These are phyloP conservation scores for Atalantia buxifolia DNA, from an alignment of 345 rosid species.

Conservation along the genomic window DNA sequence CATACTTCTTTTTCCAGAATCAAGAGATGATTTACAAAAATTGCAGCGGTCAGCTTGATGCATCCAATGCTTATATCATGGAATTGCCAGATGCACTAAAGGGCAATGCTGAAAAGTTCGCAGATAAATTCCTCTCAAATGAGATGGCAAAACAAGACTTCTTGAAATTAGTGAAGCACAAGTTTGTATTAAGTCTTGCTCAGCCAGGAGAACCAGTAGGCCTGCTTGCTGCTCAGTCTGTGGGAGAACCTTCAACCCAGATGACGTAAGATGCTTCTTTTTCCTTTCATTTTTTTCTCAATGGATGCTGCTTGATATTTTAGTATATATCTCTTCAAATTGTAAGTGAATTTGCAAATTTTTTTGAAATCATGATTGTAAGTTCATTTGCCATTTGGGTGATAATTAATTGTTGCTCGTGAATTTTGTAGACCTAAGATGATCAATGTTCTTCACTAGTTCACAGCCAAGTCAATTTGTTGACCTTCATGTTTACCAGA, in stretches of 20 bases:
- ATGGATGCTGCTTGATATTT: background rate
- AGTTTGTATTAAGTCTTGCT: constrained; percentile 80
- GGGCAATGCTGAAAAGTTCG: constrained; percentile 56
- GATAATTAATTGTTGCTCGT: background rate
- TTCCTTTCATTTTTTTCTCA: constrained; percentile 9
- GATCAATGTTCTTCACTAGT: background rate
- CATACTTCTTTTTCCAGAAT: constrained; percentile 50
- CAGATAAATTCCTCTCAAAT: constrained; percentile 38
- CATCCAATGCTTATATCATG: constrained; percentile 47
- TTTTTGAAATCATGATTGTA: background rate
- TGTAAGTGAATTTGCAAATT: background rate
- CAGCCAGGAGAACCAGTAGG: constrained; percentile 99
- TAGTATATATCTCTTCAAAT: background rate
- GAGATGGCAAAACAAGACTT: constrained; percentile 44
- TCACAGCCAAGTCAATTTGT: background rate
- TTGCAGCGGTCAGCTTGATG: constrained; percentile 34
- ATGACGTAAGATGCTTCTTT: constrained; percentile 76
- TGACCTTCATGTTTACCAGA: background rate
- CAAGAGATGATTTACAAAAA: constrained; percentile 52
- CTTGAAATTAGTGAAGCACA: constrained; percentile 59
- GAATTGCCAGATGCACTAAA: constrained; percentile 63
- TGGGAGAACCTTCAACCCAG: constrained; percentile 99
- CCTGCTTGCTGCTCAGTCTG: constrained; percentile 97
- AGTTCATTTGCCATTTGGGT: background rate
- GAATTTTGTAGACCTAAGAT: background rate